Evolutionary conservation across 2,329 filamentous ascomycete genomes (phyloP), one percentile per base, ranked within the genome.

Genomic region (Hypoxylon sp.): DNA sequence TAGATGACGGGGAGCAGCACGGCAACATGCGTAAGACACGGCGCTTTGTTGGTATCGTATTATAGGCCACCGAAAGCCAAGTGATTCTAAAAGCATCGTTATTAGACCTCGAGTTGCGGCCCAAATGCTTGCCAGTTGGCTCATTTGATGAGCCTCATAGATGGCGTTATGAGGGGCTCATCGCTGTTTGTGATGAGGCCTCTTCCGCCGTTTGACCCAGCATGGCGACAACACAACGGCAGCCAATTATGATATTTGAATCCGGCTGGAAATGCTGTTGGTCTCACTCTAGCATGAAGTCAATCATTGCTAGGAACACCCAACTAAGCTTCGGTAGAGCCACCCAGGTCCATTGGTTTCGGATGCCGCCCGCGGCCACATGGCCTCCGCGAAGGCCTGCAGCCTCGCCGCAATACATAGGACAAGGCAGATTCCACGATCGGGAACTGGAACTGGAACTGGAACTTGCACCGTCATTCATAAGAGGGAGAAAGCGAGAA

Each of bases 371-470:
- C 47, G 37, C 42, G 23, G 25, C 36, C 25, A 42, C 13, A 17
- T 31, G 21, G 21, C 21, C 21, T 5, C 15, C 27, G 19, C 16
- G 12, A 17, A 4, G 31, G 32, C 13, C 34, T 29, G 15, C 35
- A 36, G 21, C 29, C 31, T 41, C 32, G 9, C 15, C 8, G 16
- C 19, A 36, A 11, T 34, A 19, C 30, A 27, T 36, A 16, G 27
- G 26, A 25, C 20, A 48, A 56, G 48, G 53, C 48, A 56, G 48
- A 56, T 23, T 34, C 21, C n/a, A n/a, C 16, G 16, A 34, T 17
- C n/a, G 13, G n/a, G 27, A 8, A n/a, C 21, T 12, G n/a, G 26
- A 34, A 12, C 8, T n/a, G n/a, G n/a, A n/a, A n/a, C n/a, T n/a
- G n/a, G n/a, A n/a, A n/a, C n/a, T n/a, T n/a, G n/a, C n/a, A n/a